Evolutionary conservation across 257 asterid genomes (phyloP), one percentile per base, ranked within the genome.

Genomic region (Scutellaria galericulata): DNA sequence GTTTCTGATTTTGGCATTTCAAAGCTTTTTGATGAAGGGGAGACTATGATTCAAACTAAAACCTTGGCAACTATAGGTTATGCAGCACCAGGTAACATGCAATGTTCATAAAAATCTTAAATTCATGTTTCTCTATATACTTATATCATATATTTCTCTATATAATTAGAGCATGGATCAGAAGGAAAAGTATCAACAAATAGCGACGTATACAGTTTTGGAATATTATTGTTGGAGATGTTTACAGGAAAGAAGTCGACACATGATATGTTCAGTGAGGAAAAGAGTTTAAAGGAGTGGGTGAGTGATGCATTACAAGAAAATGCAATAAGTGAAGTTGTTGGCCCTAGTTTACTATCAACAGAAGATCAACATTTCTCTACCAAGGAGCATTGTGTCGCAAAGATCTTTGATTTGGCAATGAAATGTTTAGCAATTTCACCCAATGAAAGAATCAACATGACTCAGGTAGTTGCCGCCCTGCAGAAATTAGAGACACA

Each of bases 51-150:
- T 22, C 48, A 27, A 0, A 48, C 71, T 13, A 53, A 66, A 66
- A 66, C 71, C 22, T 3, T 66, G 60, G 71, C 60, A 9, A 66
- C 71, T 41, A 48, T 50, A 9, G 71, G 60, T 66, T 66, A 66
- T 31, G 47, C 71, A 31, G 60, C 60, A 6, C 66, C 66, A 59
- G 66, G 66, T 59, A 39, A 59, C 15, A 13, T 7, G 15, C 5
- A 53, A 53, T 53, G 14, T 46, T 24, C 27, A 24, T 24, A 24
- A 24, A 24, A 24, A 24, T 24, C 27, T 24, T 24, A 24, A 24
- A 24, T 24, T 24, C 27, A 1, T 24, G 0, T 24, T 24, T 24
- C 27, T 24, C 27, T 7, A 14, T 47, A 10, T 4, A 11, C 14
- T 50, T 50, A 7, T 47, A 3, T 50, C 0, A 1, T 50, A 50